Evolutionary conservation across 345 rosid species (phyloP).

Genomic region (Toxicodendron radicans): DNA sequence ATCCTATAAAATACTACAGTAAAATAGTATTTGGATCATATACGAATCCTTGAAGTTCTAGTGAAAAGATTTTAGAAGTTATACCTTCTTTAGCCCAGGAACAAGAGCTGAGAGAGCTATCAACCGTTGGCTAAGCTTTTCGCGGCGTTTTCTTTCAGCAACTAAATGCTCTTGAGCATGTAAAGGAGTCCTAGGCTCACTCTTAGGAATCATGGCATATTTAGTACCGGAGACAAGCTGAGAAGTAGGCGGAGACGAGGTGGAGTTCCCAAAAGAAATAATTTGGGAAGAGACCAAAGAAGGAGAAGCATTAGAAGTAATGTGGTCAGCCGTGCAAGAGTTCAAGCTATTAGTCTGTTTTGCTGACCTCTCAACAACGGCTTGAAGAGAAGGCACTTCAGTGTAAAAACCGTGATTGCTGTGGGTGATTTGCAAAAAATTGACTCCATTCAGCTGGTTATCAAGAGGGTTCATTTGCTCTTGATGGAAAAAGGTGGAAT

Average conservation of each 20-base stretch:
- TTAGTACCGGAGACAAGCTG: slow-evolving; percentile 1
- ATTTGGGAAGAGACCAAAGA: slow-evolving; percentile 31
- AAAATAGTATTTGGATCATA: too few relatives aligned
- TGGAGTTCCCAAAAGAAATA: slow-evolving; percentile 38
- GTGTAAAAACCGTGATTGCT: neutral
- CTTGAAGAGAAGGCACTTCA: neutral
- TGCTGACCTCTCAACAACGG: slow-evolving; percentile 20
- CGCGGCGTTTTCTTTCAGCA: slow-evolving; percentile 79
- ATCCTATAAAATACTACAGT: too few relatives aligned
- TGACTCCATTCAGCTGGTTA: slow-evolving; percentile 27
- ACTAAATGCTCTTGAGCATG: slow-evolving; percentile 64
- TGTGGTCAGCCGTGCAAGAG: slow-evolving; percentile 20
- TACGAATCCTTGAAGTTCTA: neutral
- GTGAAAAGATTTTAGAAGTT: neutral
- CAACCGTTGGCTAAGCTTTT: slow-evolving; percentile 59
- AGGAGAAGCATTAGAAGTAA: slow-evolving; percentile 20
- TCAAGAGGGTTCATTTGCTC: slow-evolving; percentile 27
- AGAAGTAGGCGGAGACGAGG: slow-evolving; percentile 18
- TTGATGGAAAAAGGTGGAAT: slow-evolving; percentile 26
- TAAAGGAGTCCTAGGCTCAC: slow-evolving; percentile 35
- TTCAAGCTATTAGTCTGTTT: slow-evolving; percentile 32
- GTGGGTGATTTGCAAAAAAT: slow-evolving; percentile 22
- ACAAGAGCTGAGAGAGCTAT: slow-evolving; percentile 68
- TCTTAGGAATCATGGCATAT: slow-evolving; percentile 20
- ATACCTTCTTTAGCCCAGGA: slow-evolving; percentile 74